phyloP scores from a whole-genome alignment of 345 rosid genomes.

The Boechera divaricarpa region DNA sequence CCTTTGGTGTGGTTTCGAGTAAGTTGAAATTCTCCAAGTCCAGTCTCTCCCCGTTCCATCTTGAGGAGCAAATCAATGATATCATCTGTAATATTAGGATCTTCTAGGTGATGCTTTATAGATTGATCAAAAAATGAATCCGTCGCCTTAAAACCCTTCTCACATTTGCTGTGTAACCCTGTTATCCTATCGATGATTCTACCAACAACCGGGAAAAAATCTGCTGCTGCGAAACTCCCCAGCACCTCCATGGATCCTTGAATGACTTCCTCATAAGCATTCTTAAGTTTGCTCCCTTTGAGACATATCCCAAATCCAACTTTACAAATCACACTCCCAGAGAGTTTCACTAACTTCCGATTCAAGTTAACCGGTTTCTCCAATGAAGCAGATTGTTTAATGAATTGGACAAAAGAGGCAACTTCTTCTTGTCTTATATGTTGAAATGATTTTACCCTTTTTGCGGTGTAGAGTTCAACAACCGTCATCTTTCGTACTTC shows the following conservation, averaged over 20 bases:
- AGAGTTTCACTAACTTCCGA: slow-evolving; percentile 32
- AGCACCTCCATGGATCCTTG: slow-evolving; percentile 32
- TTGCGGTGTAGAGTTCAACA: slow-evolving; percentile 47
- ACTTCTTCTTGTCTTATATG: slow-evolving; percentile 49
- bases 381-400: slow-evolving; percentile 39
- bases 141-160: slow-evolving; percentile 44
- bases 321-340: slow-evolving; percentile 44
- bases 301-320: slow-evolving; percentile 48
- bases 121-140: slow-evolving; percentile 50
- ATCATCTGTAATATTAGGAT: slow-evolving; percentile 45
- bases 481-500: slow-evolving; percentile 47
- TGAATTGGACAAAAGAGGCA: slow-evolving; percentile 27
- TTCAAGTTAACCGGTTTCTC: slow-evolving; percentile 39
- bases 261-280: slow-evolving; percentile 44
- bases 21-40: slow-evolving; percentile 35
- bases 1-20: slow-evolving; percentile 56
- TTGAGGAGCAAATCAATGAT: slow-evolving; percentile 53
- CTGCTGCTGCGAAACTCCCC: slow-evolving; percentile 43
- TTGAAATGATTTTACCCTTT: slow-evolving; percentile 47
- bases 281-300: slow-evolving; percentile 40
- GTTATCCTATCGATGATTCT: slow-evolving; percentile 46
- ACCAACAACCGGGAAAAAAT: slow-evolving; percentile 49
- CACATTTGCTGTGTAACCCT: slow-evolving; percentile 44
- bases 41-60: slow-evolving; percentile 43
- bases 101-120: slow-evolving; percentile 52